A percentile compares a stretch with the other conserved stretches of the same genome.
Evolutionary conservation across 208 protist genomes (phyloP).

Genomic region (Porcisia hertigi): DNA sequence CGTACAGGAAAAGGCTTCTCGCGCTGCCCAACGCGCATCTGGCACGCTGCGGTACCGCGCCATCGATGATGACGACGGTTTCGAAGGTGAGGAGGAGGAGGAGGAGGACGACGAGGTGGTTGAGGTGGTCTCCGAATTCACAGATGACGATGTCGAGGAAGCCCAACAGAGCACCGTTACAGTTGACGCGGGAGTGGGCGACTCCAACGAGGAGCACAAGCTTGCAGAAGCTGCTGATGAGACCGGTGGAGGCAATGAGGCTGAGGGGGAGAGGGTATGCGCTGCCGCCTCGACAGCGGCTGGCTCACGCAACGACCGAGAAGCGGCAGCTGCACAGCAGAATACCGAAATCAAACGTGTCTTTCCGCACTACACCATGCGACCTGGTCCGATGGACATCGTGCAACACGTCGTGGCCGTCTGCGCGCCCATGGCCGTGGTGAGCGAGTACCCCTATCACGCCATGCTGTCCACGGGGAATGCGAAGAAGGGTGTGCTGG

Average conservation of each 20-base stretch:
- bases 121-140: conserved; percentile 19
- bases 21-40: conserved; percentile 1
- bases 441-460: conserved; percentile 51
- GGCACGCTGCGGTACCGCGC: neutral
- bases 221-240: neutral
- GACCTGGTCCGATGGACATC: conserved; percentile 23
- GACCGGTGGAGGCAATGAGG: neutral
- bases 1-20: conserved; percentile 14
- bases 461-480: conserved; percentile 35
- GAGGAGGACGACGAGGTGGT: neutral
- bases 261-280: neutral
- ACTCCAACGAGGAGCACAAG: conserved; percentile 1
- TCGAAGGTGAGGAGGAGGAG: neutral
- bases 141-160: conserved; percentile 17
- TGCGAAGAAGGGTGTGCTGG: conserved; percentile 56
- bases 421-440: conserved; percentile 46
- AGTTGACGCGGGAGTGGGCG: neutral
- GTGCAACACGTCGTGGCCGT: conserved; percentile 52
- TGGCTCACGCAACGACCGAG: neutral
- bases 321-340: conserved; percentile 18
- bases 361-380: conserved; percentile 42
- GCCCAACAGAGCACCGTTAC: neutral
- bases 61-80: neutral
- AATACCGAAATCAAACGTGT: conserved; percentile 33
- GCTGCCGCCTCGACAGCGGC: conserved; percentile 5